These are phyloP conservation scores for Hibiscus tridactylites DNA, from an alignment of 345 rosid genomes.

Conservation along the genomic window DNA sequence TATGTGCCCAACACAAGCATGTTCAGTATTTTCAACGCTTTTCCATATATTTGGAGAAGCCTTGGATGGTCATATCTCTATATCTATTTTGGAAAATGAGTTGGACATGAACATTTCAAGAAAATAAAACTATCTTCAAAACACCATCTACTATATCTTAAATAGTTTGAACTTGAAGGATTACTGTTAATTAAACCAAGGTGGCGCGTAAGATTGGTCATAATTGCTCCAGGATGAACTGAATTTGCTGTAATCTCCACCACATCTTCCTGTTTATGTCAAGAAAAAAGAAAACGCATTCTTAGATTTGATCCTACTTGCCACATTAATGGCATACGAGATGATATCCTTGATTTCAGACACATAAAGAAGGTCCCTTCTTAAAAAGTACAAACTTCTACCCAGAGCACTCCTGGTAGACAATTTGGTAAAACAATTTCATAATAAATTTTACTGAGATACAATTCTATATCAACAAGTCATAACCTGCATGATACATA, in stretches of 20 bases:
- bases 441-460: background rate
- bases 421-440: background rate
- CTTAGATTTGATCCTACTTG: background rate
- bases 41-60: background rate
- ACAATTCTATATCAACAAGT: too few species aligned
- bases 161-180: background rate
- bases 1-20: background rate
- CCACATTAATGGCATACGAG: background rate
- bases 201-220: conserved; percentile 56
- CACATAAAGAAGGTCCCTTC: background rate
- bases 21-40: background rate
- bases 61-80: background rate
- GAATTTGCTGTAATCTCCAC: conserved; percentile 60
- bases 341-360: background rate
- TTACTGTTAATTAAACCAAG: conserved; percentile 36
- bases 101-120: background rate
- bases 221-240: conserved; percentile 66
- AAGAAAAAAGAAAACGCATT: background rate
- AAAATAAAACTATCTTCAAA: background rate
- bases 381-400: background rate
- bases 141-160: background rate
- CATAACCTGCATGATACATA: too few species aligned
- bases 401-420: background rate
- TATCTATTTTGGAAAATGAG: too few species aligned
- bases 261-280: conserved; percentile 46